Conservation (phyloP, 108 stramenopile genomes). For the Fragilaria crotonensis region DNA sequence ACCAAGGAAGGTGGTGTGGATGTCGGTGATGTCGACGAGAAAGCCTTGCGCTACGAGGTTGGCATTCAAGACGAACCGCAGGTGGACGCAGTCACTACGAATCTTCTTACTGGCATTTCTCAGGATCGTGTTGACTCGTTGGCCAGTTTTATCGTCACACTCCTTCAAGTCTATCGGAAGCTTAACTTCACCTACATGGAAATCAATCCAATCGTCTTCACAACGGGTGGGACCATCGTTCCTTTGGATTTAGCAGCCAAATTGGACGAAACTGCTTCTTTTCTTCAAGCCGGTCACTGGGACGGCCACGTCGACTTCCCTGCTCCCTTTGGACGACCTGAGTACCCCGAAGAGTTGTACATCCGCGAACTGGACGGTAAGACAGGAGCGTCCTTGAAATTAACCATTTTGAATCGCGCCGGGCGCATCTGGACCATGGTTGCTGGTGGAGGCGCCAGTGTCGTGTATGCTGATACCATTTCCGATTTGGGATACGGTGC, state of each 20-base stretch:
- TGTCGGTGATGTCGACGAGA: constrained; percentile 87
- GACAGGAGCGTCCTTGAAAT: constrained; percentile 85
- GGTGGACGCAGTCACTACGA: constrained; percentile 12
- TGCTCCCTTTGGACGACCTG: constrained; percentile 74
- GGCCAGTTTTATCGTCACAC: constrained; percentile 53
- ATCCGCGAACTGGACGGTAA: constrained; percentile 77
- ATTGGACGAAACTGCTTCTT: constrained; percentile 86
- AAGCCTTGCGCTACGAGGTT: constrained; percentile 60
- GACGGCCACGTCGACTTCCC: constrained; percentile 71
- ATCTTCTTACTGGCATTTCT: constrained; percentile 53
- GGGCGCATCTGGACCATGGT: constrained; percentile 94
- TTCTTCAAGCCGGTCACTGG: constrained; percentile 68
- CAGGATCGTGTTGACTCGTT: constrained; percentile 33
- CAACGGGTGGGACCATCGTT: constrained; percentile 40
- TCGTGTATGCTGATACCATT: constrained; percentile 93
- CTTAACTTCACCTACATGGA: constrained; percentile 88
- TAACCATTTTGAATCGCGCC: constrained; percentile 82
- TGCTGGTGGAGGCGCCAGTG: constrained; percentile 88
- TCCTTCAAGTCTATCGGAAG: constrained; percentile 68
- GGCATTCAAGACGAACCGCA: constrained; percentile 21
- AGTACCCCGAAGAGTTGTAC: constrained; percentile 84
- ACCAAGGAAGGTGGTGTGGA: constrained; percentile 85
- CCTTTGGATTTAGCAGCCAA: constrained; percentile 86
- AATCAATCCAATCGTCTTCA: constrained; percentile 81
- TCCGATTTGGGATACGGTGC: constrained; percentile 74